Evolutionary conservation across 2,329 filamentous ascomycete species (phyloP), one percentile per base, ranked within the genome.

Genomic region (Botrytis hyacinthi): DNA sequence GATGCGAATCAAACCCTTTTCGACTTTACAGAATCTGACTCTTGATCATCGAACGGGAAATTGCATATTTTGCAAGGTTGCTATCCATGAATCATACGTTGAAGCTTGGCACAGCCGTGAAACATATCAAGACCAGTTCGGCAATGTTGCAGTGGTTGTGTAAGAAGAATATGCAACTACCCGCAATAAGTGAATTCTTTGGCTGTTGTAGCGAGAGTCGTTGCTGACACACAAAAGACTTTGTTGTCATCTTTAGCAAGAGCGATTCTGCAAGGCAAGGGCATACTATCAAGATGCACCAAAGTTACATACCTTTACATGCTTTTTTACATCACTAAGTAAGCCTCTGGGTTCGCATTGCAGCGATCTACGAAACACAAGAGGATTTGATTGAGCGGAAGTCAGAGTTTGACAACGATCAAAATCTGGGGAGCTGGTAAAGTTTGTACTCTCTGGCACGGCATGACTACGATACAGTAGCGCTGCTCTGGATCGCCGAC

Each of bases 41-140:
- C 32, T 40, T 63, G n/a, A 57, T 71, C 72, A 59, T 60, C 26
- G 32, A 54, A n/a, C 72, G 72, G 72, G 72, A 54, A 37, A 70
- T 65, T 51, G 66, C 72, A 73, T 70, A 42, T 32, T 44, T n/a
- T 57, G 29, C 46, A 62, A 70, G 72, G 57, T 70, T 51, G 66
- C 40, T 68, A 70, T 44, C 57, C 65, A 60, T 73, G 37, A 35
- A 71, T 70, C 66, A 70, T 73, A 73, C 72, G 72, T 70, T 73
- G 22, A 46, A 73, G 72, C 66, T 73, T 73, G 66, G 54, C 63
- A 70, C 66, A 35, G 46, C 37, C 40, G 72, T 73, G 66, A n/a
- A 48, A 73, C 72, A 73, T 59, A 69, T 54, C 72, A 70, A 63
- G 54, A 37, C 65, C 66, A 70, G 61, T 67, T 57, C 67, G 70